Percentiles rank a stretch among this genome's conserved stretches.
phyloP scores from a whole-genome alignment of 495 filamentous ascomycete species.

The Penicillium canescens region DNA sequence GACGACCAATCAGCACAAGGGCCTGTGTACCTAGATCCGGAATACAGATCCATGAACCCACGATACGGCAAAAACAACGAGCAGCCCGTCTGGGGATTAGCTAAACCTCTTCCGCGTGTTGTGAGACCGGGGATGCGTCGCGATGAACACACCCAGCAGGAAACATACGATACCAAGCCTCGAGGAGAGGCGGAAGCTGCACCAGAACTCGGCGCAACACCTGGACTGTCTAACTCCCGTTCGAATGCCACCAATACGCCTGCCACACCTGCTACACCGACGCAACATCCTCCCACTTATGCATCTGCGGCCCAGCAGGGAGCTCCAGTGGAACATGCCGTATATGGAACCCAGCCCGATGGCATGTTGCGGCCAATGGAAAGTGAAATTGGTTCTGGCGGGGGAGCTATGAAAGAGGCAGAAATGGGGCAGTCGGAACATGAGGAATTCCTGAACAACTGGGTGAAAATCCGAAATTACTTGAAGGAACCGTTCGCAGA shows the following conservation, averaged over 20 bases:
- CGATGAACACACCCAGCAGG: constrained; percentile 3
- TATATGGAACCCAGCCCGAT: constrained; percentile 15
- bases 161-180: constrained; percentile 4
- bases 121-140: constrained; percentile 29
- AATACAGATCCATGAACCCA: constrained; percentile 23
- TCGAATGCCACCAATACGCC: neutral
- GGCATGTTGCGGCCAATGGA: constrained; percentile 16
- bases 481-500: constrained; percentile 24
- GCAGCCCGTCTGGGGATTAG: constrained; percentile 29
- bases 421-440: constrained; percentile 1
- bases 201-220: constrained; percentile 9
- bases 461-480: constrained; percentile 19
- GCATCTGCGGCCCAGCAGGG: constrained; percentile 12
- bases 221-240: constrained; percentile 1
- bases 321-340: neutral
- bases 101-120: constrained; percentile 30
- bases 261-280: neutral
- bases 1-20: neutral
- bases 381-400: neutral
- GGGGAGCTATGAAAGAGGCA: neutral
- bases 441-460: constrained; percentile 20
- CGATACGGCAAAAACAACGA: constrained; percentile 19
- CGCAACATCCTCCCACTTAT: constrained; percentile 5
- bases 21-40: constrained; percentile 18
- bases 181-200: constrained; percentile 7